Evolutionary conservation across 2,329 filamentous ascomycete genomes (phyloP).

Genomic region (Diaporthe sp.): DNA sequence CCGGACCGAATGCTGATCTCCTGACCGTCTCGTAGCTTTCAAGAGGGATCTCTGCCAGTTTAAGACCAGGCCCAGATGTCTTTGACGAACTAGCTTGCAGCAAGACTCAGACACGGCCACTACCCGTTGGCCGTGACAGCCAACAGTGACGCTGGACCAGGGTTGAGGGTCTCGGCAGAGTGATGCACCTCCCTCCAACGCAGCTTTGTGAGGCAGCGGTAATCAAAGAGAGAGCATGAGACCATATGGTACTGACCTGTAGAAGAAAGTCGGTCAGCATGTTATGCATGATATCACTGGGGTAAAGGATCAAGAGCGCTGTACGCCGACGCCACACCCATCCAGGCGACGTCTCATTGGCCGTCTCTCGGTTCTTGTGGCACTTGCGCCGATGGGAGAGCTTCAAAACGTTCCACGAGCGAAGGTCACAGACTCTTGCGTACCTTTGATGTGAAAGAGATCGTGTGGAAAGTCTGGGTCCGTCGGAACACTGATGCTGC

Average conservation of each 20-base stretch:
- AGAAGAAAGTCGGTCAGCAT: conserved; percentile 42
- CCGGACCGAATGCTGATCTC: conserved; percentile 22
- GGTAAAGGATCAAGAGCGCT: conserved; percentile 27
- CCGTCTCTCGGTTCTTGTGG: conserved; percentile 14
- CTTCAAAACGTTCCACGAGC: conserved; percentile 35
- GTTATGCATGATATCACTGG: conserved; percentile 39
- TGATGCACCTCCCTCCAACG: conserved; percentile 33
- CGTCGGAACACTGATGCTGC: conserved; percentile 41
- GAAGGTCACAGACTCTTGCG: conserved; percentile 20
- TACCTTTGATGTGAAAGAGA: conserved; percentile 49
- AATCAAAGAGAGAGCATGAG: conserved; percentile 40
- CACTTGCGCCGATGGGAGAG: conserved; percentile 25
- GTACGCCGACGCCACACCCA: conserved; percentile 37
- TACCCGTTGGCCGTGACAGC: conserved; percentile 33
- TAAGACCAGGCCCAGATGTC: conserved; percentile 38
- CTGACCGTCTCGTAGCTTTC: conserved; percentile 26
- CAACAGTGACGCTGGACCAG: conserved; percentile 32
- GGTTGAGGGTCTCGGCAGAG: conserved; percentile 40
- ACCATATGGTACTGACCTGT: conserved; percentile 41
- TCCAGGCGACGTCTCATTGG: conserved; percentile 31
- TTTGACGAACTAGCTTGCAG: conserved; percentile 37
- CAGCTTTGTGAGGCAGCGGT: conserved; percentile 39
- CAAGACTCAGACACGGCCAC: conserved; percentile 34
- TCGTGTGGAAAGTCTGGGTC: conserved; percentile 45
- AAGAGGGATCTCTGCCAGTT: conserved; percentile 34